Evolutionary conservation across 2,329 filamentous ascomycete genomes (phyloP).

Genomic region (Cordyceps tenuipes): DNA sequence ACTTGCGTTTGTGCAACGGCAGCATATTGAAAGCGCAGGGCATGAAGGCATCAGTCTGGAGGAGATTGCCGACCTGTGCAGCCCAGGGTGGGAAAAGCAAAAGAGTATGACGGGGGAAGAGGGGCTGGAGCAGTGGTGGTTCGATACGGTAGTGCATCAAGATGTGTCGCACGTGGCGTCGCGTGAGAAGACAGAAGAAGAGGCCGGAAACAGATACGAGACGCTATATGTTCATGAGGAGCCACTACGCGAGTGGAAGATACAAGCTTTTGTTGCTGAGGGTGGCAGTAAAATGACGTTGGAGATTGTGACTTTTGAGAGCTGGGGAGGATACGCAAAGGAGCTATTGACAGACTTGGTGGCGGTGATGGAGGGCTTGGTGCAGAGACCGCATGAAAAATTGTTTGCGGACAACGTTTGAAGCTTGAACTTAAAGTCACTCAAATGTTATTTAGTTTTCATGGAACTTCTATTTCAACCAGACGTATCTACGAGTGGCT

Average conservation of each 20-base stretch:
- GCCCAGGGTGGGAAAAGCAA: slow-evolving; percentile 29
- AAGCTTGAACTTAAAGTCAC: background rate
- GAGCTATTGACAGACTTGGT: slow-evolving; percentile 43
- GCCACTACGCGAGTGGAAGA: slow-evolving; percentile 48
- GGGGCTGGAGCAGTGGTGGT: slow-evolving; percentile 29
- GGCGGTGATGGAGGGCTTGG: slow-evolving; percentile 31
- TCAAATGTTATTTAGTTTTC: background rate
- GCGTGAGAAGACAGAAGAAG: slow-evolving; percentile 31
- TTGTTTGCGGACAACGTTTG: slow-evolving; percentile 14
- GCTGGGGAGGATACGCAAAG: slow-evolving; percentile 43
- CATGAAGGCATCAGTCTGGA: slow-evolving; percentile 46
- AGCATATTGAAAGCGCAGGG: slow-evolving; percentile 47
- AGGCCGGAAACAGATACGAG: slow-evolving; percentile 25
- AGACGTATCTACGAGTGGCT: background rate
- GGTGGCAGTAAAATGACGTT: slow-evolving; percentile 42
- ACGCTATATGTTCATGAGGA: slow-evolving; percentile 52
- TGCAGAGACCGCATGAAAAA: slow-evolving; percentile 23
- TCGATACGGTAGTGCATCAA: slow-evolving; percentile 51
- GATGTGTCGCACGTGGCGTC: slow-evolving; percentile 54
- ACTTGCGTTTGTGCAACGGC: slow-evolving; percentile 44
- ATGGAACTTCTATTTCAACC: background rate
- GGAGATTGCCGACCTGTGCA: slow-evolving; percentile 43
- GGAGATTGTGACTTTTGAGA: slow-evolving; percentile 52
- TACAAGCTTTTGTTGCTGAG: slow-evolving; percentile 45
- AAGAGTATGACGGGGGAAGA: slow-evolving; percentile 15